Conservation (phyloP, 2,329 filamentous ascomycete genomes). For the Colletotrichum australisinense region DNA sequence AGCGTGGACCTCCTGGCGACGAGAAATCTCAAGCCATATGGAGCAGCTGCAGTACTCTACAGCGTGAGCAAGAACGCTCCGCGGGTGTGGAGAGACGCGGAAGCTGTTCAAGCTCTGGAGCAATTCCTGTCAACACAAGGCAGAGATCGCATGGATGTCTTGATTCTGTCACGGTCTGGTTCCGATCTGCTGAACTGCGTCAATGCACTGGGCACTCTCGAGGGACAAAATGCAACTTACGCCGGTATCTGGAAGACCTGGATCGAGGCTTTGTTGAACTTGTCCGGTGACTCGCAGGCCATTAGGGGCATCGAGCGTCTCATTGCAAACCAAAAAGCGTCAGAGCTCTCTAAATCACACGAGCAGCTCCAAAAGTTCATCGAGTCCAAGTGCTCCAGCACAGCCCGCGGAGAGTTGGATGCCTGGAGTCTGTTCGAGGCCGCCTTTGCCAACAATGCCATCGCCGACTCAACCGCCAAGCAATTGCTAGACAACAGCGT, state of each 20-base stretch:
- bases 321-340: conserved; percentile 56
- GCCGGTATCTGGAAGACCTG: conserved; percentile 58
- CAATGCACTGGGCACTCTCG: conserved; percentile 61
- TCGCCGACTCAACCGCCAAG: conserved; percentile 49
- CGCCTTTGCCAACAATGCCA: conserved; percentile 54
- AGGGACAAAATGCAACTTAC: conserved; percentile 51
- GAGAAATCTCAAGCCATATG: conserved; percentile 68
- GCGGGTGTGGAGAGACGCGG: conserved; percentile 51
- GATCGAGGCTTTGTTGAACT: conserved; percentile 52
- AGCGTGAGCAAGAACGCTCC: conserved; percentile 43
- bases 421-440: conserved; percentile 61
- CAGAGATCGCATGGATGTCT: conserved; percentile 62
- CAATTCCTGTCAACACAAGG: conserved; percentile 62
- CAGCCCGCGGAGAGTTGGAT: conserved; percentile 32
- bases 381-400: conserved; percentile 11
- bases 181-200: conserved; percentile 75
- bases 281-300: conserved; percentile 42
- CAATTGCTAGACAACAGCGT: conserved; percentile 50
- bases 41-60: conserved; percentile 60
- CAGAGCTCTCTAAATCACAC: conserved; percentile 51
- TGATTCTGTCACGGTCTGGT: conserved; percentile 77
- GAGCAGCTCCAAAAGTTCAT: conserved; percentile 60
- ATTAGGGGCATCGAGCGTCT: conserved; percentile 55
- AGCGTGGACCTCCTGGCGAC: conserved; percentile 57
- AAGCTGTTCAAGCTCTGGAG: conserved; percentile 49